These are phyloP conservation scores for Kappamyces sp. DNA, from an alignment of 192 early-diverging fungal genomes.

Conservation along the genomic window DNA sequence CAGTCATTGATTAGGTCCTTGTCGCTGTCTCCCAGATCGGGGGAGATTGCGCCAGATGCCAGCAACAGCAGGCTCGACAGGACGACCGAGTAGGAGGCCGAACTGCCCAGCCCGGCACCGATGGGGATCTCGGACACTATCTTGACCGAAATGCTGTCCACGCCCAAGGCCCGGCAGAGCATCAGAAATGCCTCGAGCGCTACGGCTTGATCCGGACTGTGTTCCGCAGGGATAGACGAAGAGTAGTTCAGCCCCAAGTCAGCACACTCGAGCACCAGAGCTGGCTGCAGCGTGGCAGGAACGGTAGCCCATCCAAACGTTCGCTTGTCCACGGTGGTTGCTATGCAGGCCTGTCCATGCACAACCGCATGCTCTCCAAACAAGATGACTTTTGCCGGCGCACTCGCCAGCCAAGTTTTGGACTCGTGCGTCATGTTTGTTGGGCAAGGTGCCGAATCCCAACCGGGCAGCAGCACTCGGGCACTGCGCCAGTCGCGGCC, in stretches of 20 bases:
- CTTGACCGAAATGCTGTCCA: too few species aligned
- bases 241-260: conserved; percentile 7
- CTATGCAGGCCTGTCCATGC: conserved; percentile 67
- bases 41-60: conserved; percentile 17
- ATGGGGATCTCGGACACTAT: conserved; percentile 72
- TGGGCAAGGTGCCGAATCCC: too few species aligned
- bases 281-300: neutral
- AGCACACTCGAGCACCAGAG: conserved; percentile 1
- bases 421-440: too few species aligned
- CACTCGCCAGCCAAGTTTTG: conserved; percentile 14
- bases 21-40: conserved; percentile 19
- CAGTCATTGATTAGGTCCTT: conserved; percentile 72
- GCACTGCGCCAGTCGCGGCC: too few species aligned
- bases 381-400: conserved; percentile 96
- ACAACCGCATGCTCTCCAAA: conserved; percentile 99
- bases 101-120: conserved; percentile 91
- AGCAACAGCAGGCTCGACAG: conserved; percentile 72
- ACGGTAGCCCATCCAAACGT: conserved; percentile 8
- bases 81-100: conserved; percentile 83
- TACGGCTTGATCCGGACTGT: too few species aligned
- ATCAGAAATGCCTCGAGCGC: too few species aligned
- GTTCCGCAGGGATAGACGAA: neutral
- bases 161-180: too few species aligned
- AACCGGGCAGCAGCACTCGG: too few species aligned
- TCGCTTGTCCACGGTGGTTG: conserved; percentile 6